A percentile compares a stretch with the other conserved stretches of the same genome.
Evolutionary conservation across 345 rosid genomes (phyloP).

Genomic region (Diplotaxis tenuifolia): DNA sequence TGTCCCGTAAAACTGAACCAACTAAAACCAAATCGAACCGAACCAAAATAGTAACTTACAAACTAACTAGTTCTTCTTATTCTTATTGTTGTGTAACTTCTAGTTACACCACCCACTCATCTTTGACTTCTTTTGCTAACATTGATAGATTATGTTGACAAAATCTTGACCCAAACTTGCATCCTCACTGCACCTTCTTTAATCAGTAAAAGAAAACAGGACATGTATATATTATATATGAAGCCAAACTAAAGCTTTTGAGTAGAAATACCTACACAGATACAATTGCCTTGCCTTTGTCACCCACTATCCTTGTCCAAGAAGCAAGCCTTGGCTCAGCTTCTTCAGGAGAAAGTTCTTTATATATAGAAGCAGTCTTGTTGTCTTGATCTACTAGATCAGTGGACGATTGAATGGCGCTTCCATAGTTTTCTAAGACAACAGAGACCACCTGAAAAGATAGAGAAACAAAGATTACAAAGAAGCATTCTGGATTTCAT

Average conservation of each 20-base stretch:
- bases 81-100: no score
- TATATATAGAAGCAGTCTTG: constrained; percentile 26
- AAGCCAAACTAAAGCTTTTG: constrained; percentile 10
- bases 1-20: no score
- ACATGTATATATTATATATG: not conserved
- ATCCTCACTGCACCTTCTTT: constrained; percentile 48
- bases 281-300: constrained; percentile 56
- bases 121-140: constrained; percentile 75
- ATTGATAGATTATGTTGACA: constrained; percentile 60
- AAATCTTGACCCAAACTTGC: constrained; percentile 65
- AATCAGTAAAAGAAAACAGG: not conserved
- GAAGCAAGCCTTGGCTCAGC: constrained; percentile 49
- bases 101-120: no score
- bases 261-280: constrained; percentile 47
- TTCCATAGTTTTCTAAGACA: constrained; percentile 66
- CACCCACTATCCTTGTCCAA: constrained; percentile 60
- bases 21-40: no score
- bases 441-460: constrained; percentile 62
- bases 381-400: constrained; percentile 26
- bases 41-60: no score
- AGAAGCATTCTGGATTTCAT: not conserved
- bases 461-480: not conserved
- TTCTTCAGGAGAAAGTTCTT: constrained; percentile 38
- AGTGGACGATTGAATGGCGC: constrained; percentile 19
- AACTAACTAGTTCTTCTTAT: no score